phyloP scores from a whole-genome alignment of 352 stramenopile genomes.

The Pythium phragmitis region DNA sequence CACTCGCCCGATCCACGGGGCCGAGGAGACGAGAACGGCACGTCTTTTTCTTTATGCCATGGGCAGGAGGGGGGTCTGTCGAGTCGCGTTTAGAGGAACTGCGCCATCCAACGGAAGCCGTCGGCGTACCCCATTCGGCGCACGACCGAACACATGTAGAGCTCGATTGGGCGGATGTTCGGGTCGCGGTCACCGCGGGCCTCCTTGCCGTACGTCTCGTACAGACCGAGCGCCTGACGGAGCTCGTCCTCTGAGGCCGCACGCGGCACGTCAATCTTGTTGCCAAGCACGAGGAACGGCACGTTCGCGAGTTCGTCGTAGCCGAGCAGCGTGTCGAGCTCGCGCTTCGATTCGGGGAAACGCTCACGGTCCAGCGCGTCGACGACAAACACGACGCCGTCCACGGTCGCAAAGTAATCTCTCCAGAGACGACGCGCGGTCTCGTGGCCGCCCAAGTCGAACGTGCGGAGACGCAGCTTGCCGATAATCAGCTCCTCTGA shows the following conservation, averaged over 20 bases:
- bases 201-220: conserved; percentile 99
- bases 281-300: conserved; percentile 99
- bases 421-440: conserved; percentile 97
- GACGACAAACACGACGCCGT: conserved; percentile 99
- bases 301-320: conserved; percentile 98
- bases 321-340: conserved; percentile 97
- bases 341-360: conserved; percentile 99
- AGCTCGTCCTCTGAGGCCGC: conserved; percentile 99
- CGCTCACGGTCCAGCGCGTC: conserved; percentile 98
- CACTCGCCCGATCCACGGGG: neutral
- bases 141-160: conserved; percentile 99
- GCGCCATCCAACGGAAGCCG: conserved; percentile 90
- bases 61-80: neutral
- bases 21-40: neutral
- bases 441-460: conserved; percentile 99
- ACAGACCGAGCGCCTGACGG: conserved; percentile 93
- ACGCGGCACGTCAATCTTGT: conserved; percentile 99
- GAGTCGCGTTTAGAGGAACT: conserved; percentile 75
- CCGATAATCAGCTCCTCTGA: conserved; percentile 93
- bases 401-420: conserved; percentile 99
- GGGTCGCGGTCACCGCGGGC: conserved; percentile 85
- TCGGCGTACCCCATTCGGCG: conserved; percentile 98
- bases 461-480: conserved; percentile 99
- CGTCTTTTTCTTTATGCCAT: neutral
- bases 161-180: conserved; percentile 95